A percentile compares a stretch with the other conserved stretches of the same genome.
These are phyloP conservation scores for Lentinula lateritia DNA, from an alignment of 768 basidiomycete species.

Conservation along the genomic window DNA sequence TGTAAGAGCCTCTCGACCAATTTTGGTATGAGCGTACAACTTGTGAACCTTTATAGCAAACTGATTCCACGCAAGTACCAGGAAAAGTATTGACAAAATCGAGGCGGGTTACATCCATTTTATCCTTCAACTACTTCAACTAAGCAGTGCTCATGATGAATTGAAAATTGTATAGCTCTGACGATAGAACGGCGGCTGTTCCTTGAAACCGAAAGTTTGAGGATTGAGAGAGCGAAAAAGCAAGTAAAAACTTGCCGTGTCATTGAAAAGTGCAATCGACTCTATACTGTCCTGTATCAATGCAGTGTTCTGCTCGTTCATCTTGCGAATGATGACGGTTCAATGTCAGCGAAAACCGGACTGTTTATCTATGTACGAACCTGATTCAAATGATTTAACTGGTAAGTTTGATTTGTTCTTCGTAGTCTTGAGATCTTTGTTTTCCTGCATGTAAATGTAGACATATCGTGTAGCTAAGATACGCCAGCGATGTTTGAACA, in stretches of 20 bases:
- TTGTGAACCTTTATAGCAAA: too few relatives aligned
- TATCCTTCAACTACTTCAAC: slow-evolving; percentile 42
- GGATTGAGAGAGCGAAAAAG: not conserved
- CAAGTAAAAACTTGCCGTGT: slow-evolving; percentile 48
- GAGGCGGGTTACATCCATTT: too few relatives aligned
- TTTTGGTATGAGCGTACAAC: too few relatives aligned
- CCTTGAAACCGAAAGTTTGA: slow-evolving; percentile 36
- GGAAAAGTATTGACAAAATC: not conserved
- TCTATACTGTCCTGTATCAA: slow-evolving; percentile 72
- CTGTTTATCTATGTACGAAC: slow-evolving; percentile 16
- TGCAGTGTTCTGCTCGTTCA: slow-evolving; percentile 87
- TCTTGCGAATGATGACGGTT: slow-evolving; percentile 33
- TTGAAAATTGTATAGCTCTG: too few relatives aligned
- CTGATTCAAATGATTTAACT: slow-evolving; percentile 84
- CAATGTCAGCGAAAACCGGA: not conserved
- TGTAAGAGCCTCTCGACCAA: not conserved
- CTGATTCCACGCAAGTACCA: too few relatives aligned
- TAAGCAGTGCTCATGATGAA: too few relatives aligned
- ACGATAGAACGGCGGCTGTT: too few relatives aligned
- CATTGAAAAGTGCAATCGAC: slow-evolving; percentile 72
- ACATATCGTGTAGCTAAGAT: too few relatives aligned
- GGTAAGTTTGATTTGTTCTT: slow-evolving; percentile 49
- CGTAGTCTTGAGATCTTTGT: slow-evolving; percentile 13
- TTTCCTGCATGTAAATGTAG: slow-evolving; percentile 54
- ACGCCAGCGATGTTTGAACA: too few relatives aligned